Evolutionary conservation across 2,329 filamentous ascomycete genomes (phyloP).

Genomic region (Chaetomium strumarium): DNA sequence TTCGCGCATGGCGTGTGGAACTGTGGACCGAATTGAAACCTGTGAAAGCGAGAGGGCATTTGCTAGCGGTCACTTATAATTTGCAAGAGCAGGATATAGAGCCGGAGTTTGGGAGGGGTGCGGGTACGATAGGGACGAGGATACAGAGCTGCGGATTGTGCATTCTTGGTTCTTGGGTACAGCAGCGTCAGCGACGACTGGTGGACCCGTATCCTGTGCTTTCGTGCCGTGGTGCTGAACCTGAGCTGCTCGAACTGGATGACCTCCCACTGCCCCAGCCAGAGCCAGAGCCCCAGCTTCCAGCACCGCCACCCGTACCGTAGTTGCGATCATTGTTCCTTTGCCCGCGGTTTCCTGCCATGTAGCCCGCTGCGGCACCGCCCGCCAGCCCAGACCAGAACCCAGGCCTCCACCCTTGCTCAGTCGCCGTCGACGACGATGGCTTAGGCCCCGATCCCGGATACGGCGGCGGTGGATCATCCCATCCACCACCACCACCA

Average conservation of each 20-base stretch:
- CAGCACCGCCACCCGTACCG: slow-evolving; percentile 17
- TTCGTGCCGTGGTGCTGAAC: slow-evolving; percentile 48
- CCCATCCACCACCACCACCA: slow-evolving; percentile 25
- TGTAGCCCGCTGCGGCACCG: slow-evolving; percentile 64
- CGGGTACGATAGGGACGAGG: slow-evolving; percentile 4
- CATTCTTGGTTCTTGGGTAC: background rate
- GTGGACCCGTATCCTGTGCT: slow-evolving; percentile 72
- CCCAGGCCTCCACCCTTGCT: slow-evolving; percentile 60
- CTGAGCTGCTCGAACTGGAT: slow-evolving; percentile 25
- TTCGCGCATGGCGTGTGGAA: background rate
- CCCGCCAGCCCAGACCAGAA: slow-evolving; percentile 67
- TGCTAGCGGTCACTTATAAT: slow-evolving; percentile 1
- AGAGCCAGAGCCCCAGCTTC: slow-evolving; percentile 26
- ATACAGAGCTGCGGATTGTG: slow-evolving; percentile 9
- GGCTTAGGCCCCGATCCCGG: slow-evolving; percentile 33
- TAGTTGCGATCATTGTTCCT: slow-evolving; percentile 30
- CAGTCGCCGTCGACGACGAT: slow-evolving; percentile 14
- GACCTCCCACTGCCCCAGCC: slow-evolving; percentile 30
- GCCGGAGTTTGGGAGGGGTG: slow-evolving; percentile 2
- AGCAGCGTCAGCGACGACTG: slow-evolving; percentile 43
- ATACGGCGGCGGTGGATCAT: slow-evolving; percentile 52
- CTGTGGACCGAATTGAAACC: background rate
- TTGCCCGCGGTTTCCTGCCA: slow-evolving; percentile 47
- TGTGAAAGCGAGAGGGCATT: background rate
- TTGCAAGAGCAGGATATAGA: slow-evolving; percentile 16